Evolutionary conservation across 73 alveolate species (phyloP).

Genomic region (Tetrahymena borealis): DNA sequence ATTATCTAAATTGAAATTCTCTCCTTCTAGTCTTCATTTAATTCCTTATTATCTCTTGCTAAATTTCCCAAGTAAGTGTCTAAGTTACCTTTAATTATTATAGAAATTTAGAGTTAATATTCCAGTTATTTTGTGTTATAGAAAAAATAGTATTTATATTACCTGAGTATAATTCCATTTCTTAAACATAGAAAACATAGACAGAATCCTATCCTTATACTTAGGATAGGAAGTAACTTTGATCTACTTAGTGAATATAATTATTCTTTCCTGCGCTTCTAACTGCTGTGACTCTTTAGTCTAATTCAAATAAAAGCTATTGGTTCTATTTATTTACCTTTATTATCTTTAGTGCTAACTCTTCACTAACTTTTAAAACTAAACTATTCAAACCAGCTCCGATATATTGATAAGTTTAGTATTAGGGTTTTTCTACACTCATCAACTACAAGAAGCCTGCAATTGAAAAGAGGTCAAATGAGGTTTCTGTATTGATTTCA

Average conservation of each 20-base stretch:
- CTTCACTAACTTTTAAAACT: neutral
- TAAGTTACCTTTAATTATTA: neutral
- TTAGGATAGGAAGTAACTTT: neutral
- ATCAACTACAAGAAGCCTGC: neutral
- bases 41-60: neutral
- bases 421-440: neutral
- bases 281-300: neutral
- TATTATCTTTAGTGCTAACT: neutral
- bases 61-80: neutral
- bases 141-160: neutral
- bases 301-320: neutral
- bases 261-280: neutral
- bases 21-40: neutral
- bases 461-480: neutral
- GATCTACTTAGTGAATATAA: neutral
- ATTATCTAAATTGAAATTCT: neutral
- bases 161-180: neutral
- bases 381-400: neutral
- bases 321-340: neutral
- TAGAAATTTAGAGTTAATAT: neutral
- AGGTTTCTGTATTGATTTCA: neutral
- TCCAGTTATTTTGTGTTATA: neutral
- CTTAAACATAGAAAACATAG: neutral
- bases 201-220: neutral
- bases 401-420: neutral